Evolutionary conservation across 2,329 filamentous ascomycete species (phyloP), one percentile per base, ranked within the genome.

Genomic region (Fusarium transvaalense): DNA sequence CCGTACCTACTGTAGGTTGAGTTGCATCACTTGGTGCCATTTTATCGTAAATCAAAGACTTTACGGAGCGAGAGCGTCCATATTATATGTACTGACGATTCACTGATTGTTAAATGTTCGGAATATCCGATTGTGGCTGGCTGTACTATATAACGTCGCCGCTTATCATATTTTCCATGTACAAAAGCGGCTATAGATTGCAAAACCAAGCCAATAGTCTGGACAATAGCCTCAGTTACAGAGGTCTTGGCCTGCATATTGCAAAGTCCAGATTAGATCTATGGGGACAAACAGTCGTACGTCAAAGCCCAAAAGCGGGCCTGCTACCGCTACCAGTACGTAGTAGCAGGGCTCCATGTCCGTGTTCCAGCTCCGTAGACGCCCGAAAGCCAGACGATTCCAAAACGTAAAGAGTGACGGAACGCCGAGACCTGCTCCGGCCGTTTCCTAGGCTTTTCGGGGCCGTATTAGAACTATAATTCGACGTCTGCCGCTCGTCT

Each of bases 301-400:
- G 21, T 21, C n/a, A 43, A 55, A 27, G 34, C 27, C 29, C 48
- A 46, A 53, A 46, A 39, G 57, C 38, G 46, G 56, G 21, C 46
- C 66, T 29, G 21, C 56, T 19, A 45, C 12, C 7, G 7, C 7
- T n/a, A n/a, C 23, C 23, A 25, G 41, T 43, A 43, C 15, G 25
- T 19, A 29, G 25, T 19, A 29, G 15, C 15, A 43, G 15, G n/a
- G 42, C 27, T 45, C 42, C 56, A 17, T 48, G 46, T 34, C 27
- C 45, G 32, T 35, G 13, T n/a, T 45, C 31, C 52, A 25, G 54
- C 68, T 72, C 70, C 70, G 70, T 62, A 42, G 70, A 48, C 55
- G 57, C 70, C 70, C 70, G 70, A 71, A 39, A 53, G 25, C 25
- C 68, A 61, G 37, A 35, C 38, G 61, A 37, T 68, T 41, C 19